Evolutionary conservation across 768 basidiomycete species (phyloP), one percentile per base, ranked within the genome.

Genomic region (Paxillus rubicundulus): DNA sequence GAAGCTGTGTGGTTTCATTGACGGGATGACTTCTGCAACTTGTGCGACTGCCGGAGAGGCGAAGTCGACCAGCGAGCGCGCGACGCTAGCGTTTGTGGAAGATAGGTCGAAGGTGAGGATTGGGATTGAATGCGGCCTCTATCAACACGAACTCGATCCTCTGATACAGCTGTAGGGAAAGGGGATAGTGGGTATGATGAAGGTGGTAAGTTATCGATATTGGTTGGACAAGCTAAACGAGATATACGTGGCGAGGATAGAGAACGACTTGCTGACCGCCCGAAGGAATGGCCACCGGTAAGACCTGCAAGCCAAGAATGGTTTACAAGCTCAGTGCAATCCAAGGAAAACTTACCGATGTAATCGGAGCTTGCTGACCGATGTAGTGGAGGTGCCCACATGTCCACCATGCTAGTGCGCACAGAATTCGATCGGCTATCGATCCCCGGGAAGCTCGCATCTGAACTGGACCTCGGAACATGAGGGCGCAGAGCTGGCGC

Each of bases 401-500:
- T 66, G 54, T 75, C 75, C 16, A 68, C 68, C 30, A 72, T 52
- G 57, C 65, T 67, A 14, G 50, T 56, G 38, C 58, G 65, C 14
- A 58, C 55, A 58, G 48, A 39, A 40, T 33, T 51, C 53, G 27
- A 47, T 38, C 32, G 52, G 59, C 8, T 54, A 41, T 39, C 57
- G 59, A 27, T 49, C 41, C 43, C 45, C 14, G 40, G 55, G 34
- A 32, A 48, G 24, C 21, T 51, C n/a, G 59, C 49, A 50, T 43
- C 44, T 47, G 38, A 39, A 28, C 28, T 61, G 20, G 50, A 21
- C 44, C 50, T 47, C 49, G 58, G 51, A n/a, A 47, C 13, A 21
- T 53, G 49, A 14, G 58, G 65, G 21, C 46, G 59, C n/a, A 75
- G 65, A 37, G 65, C 64, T 10, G 77, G 72, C 1, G 79, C 80